A percentile compares a stretch with the other conserved stretches of the same genome.
phyloP scores from a whole-genome alignment of 805 yeast genomes.

The Kodamaea restingae region DNA sequence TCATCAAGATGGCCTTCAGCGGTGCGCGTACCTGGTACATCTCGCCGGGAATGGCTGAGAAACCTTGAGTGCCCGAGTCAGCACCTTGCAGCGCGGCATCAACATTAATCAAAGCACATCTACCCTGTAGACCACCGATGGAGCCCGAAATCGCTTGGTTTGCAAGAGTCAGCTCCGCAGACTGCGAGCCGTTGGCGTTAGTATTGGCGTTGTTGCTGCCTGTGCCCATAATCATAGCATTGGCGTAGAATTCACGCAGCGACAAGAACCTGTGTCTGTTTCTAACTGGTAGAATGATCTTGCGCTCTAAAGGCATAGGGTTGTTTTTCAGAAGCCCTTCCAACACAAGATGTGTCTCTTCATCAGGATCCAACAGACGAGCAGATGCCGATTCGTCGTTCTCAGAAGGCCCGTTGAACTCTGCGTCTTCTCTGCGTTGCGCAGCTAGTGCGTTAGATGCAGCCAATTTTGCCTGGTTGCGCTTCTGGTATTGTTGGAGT shows the following conservation, averaged over 20 bases:
- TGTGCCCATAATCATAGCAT: conserved; percentile 68
- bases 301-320: conserved; percentile 80
- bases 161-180: conserved; percentile 38
- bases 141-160: conserved; percentile 46
- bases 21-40: conserved; percentile 46
- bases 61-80: conserved; percentile 31
- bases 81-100: conserved; percentile 29
- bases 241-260: conserved; percentile 92
- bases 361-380: conserved; percentile 74
- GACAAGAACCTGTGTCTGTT: conserved; percentile 71
- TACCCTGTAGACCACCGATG: conserved; percentile 75
- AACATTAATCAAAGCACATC: conserved; percentile 71
- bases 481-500: conserved; percentile 83
- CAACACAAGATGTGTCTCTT: conserved; percentile 86
- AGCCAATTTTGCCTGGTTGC: conserved; percentile 87
- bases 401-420: conserved; percentile 24
- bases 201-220: conserved; percentile 40
- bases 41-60: conserved; percentile 62
- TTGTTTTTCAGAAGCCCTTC: conserved; percentile 80
- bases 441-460: conserved; percentile 78
- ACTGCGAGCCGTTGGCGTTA: conserved; percentile 13
- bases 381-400: conserved; percentile 19
- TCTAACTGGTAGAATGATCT: conserved; percentile 64
- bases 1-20: conserved; percentile 38
- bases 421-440: conserved; percentile 66